Evolutionary conservation across 2,329 filamentous ascomycete genomes (phyloP).

Genomic region (Emergomyces africanus): DNA sequence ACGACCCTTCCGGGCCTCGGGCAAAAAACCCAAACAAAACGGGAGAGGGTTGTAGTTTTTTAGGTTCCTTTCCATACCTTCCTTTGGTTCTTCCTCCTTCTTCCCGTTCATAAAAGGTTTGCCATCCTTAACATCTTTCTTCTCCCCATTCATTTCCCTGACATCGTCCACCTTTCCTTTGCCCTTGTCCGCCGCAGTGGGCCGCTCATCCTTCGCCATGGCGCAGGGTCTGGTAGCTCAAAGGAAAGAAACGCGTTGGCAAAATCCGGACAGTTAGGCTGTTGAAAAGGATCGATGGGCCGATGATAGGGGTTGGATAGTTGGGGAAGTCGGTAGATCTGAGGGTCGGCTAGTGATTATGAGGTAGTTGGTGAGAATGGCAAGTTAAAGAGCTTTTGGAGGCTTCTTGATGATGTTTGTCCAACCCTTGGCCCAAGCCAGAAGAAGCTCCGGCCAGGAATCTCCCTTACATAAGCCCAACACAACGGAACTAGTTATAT

Average conservation of each 20-base stretch:
- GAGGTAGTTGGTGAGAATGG: background rate
- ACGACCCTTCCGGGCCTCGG: background rate
- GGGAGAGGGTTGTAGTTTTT: too few relatives aligned
- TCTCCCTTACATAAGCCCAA: background rate
- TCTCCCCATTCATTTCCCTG: conserved; percentile 46
- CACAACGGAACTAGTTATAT: background rate
- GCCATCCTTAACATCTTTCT: conserved; percentile 49
- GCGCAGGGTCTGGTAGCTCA: conserved; percentile 6
- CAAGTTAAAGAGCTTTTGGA: background rate
- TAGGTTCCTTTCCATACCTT: conserved; percentile 37
- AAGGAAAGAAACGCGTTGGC: background rate
- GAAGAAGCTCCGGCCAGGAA: background rate
- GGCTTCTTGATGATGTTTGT: background rate
- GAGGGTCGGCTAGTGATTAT: background rate
- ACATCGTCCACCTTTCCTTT: conserved; percentile 77
- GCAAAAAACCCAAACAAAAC: background rate
- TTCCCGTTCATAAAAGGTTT: conserved; percentile 60
- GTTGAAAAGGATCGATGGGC: background rate
- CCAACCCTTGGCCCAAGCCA: background rate
- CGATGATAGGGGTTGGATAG: background rate
- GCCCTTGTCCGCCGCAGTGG: conserved; percentile 79
- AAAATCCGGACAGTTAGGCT: background rate
- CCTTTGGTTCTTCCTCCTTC: conserved; percentile 58
- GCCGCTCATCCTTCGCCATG: conserved; percentile 88
- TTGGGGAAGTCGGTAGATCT: background rate